Conservation (phyloP, 345 rosid genomes). For the Aegle marmelos region DNA sequence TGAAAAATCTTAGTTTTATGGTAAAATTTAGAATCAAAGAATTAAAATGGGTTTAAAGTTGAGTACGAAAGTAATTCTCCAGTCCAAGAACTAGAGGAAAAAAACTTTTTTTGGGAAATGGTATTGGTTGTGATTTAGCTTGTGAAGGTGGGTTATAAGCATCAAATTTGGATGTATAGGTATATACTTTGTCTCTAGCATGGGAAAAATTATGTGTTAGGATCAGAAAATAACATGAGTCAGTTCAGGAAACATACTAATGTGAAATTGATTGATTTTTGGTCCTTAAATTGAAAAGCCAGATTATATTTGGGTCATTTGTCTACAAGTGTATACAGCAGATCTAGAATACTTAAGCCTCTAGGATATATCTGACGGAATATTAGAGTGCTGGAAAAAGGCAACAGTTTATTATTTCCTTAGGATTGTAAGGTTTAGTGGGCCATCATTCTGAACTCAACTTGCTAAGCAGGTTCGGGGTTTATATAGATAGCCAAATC, state of each 20-base stretch:
- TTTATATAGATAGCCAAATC: too few relatives aligned
- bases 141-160: neutral
- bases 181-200: neutral
- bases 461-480: too few relatives aligned
- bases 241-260: neutral
- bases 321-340: neutral
- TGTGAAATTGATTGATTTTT: neutral
- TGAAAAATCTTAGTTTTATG: neutral
- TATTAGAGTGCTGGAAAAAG: neutral
- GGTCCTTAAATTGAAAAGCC: neutral
- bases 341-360: neutral
- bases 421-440: neutral
- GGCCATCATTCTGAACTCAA: neutral
- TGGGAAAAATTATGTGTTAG: neutral
- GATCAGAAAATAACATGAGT: neutral
- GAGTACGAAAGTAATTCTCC: neutral
- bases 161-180: constrained; percentile 1
- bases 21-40: neutral
- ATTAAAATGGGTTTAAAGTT: neutral
- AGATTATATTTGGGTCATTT: neutral
- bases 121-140: neutral
- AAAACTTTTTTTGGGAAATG: neutral
- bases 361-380: neutral
- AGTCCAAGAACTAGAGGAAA: neutral
- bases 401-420: neutral